Conservation (phyloP, 495 filamentous ascomycete species). For the Glutinoglossum americanum region DNA sequence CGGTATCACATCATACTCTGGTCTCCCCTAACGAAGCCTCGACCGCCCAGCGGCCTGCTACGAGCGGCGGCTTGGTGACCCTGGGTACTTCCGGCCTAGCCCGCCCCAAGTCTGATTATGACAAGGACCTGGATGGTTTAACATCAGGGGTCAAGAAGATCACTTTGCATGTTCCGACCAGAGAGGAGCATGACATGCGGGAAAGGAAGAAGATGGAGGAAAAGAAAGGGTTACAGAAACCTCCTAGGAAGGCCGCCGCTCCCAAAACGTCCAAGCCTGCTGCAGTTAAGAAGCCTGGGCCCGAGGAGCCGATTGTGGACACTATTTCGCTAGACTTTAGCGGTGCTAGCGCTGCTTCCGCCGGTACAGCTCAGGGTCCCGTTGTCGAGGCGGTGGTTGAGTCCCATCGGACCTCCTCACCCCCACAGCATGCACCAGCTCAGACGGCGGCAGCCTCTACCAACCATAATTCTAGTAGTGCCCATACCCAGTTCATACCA, state of each 20-base stretch:
- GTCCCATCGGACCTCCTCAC: neutral
- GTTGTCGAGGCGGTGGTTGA: neutral
- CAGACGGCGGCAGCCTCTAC: neutral
- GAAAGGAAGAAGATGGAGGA: conserved; percentile 16
- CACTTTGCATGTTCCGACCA: conserved; percentile 50
- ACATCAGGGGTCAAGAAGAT: conserved; percentile 52
- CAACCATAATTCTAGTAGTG: neutral
- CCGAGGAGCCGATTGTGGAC: neutral
- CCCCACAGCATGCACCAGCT: neutral
- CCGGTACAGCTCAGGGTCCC: neutral
- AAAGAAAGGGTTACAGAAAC: conserved; percentile 12
- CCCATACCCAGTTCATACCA: neutral
- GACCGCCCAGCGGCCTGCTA: neutral
- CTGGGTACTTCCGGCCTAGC: conserved; percentile 1
- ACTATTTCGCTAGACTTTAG: neutral
- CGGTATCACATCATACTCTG: neutral
- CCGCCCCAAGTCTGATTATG: conserved; percentile 11
- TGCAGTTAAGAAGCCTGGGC: neutral
- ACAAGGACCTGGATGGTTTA: conserved; percentile 36
- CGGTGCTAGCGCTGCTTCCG: neutral
- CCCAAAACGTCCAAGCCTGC: conserved; percentile 9
- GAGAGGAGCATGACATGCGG: conserved; percentile 44
- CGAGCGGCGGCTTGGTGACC: neutral
- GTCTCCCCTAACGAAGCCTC: neutral
- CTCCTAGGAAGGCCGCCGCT: conserved; percentile 7